Conservation (phyloP, 805 yeast genomes). For the Ogataea paraovalis region DNA sequence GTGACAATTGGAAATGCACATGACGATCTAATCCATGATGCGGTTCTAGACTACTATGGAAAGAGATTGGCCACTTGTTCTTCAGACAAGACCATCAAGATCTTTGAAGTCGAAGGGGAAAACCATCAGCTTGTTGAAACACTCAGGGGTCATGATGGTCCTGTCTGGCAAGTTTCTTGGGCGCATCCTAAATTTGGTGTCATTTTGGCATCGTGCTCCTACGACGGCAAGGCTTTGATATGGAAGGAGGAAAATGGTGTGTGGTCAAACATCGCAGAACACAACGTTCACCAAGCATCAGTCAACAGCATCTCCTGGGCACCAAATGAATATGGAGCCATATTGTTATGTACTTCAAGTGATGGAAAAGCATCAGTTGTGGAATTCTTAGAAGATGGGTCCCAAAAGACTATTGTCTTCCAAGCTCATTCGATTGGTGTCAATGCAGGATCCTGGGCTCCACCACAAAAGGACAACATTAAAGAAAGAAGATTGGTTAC, state of each 20-base stretch:
- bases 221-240: slow-evolving; percentile 88
- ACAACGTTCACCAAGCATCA: slow-evolving; percentile 85
- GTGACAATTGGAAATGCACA: slow-evolving; percentile 89
- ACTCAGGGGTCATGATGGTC: slow-evolving; percentile 91
- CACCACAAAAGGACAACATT: slow-evolving; percentile 41
- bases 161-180: slow-evolving; percentile 99
- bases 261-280: slow-evolving; percentile 87
- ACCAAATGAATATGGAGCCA: slow-evolving; percentile 94
- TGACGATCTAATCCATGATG: slow-evolving; percentile 92
- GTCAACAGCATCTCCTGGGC: slow-evolving; percentile 97
- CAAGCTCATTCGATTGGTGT: slow-evolving; percentile 92
- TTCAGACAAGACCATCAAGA: slow-evolving; percentile 91
- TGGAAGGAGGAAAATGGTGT: slow-evolving; percentile 92
- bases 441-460: slow-evolving; percentile 95
- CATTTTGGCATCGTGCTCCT: slow-evolving; percentile 89
- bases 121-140: slow-evolving; percentile 80
- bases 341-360: slow-evolving; percentile 82
- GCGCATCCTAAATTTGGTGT: slow-evolving; percentile 98
- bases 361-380: slow-evolving; percentile 91
- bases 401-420: slow-evolving; percentile 57
- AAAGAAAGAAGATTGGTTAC: slow-evolving; percentile 73
- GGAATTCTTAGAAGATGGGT: slow-evolving; percentile 88
- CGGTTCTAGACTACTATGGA: slow-evolving; percentile 95
- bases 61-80: slow-evolving; percentile 94
- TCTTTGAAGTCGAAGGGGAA: slow-evolving; percentile 87